A percentile compares a stretch with the other conserved stretches of the same genome.
Conservation (phyloP, 192 early-diverging fungal genomes). For the Backusella westeae region DNA sequence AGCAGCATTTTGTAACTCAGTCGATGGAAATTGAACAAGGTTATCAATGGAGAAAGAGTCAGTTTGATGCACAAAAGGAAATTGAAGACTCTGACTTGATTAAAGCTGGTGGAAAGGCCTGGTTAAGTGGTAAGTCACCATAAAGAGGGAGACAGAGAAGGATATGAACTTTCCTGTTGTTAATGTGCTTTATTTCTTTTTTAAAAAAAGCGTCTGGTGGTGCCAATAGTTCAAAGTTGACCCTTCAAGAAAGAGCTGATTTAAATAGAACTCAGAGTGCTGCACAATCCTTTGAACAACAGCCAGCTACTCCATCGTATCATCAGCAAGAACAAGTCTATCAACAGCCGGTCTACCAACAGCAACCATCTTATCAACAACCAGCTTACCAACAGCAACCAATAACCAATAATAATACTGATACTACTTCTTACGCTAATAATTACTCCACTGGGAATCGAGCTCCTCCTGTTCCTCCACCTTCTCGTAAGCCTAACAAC, state of each 20-base stretch:
- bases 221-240: constrained; percentile 19
- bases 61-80: constrained; percentile 23
- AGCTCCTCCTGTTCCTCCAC: constrained; percentile 29
- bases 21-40: constrained; percentile 40
- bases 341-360: background rate
- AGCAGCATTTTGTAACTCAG: constrained; percentile 50
- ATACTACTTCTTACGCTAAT: background rate
- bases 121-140: constrained; percentile 27
- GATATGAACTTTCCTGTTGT: background rate
- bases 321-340: background rate
- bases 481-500: constrained; percentile 27
- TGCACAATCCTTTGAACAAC: background rate
- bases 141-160: background rate
- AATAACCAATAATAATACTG: background rate
- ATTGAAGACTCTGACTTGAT: constrained; percentile 35
- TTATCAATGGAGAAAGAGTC: constrained; percentile 37
- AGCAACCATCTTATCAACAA: background rate
- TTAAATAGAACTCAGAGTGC: constrained; percentile 9
- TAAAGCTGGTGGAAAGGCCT: constrained; percentile 28
- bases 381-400: constrained; percentile 5
- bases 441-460: background rate
- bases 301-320: background rate
- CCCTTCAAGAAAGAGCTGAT: constrained; percentile 26
- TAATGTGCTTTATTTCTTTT: background rate
- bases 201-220: constrained; percentile 13